Base-by-base conservation (phyloP, 2,329 filamentous ascomycete species). In the Exophiala alcalophila region DNA sequence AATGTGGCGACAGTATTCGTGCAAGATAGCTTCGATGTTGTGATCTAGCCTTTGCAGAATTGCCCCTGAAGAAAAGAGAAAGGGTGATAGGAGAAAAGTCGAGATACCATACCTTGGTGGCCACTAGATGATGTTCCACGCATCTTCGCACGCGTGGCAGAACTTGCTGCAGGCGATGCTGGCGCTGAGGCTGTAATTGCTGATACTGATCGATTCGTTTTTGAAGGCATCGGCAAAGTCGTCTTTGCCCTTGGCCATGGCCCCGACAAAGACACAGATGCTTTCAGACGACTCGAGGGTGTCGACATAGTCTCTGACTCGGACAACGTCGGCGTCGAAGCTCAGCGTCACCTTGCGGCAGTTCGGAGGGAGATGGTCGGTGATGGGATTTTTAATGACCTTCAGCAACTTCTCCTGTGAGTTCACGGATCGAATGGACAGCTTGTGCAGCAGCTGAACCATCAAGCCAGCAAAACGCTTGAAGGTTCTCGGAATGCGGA, bases 151-250 rank as follows among this genome's bases (percentile, higher is more conserved):
- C 27, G 91, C 92, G 68, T 98, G 92, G 69, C 92, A 97, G 74
- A 98, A 97, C 68, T 97, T 98, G 80, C 91, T 96, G 77, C 92
- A 98, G 29, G 92, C 91, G 50, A 98, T 92, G 72, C 91, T 97
- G 49, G 92, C 92, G 61, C 88, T 95, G 52, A 98, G 76, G 61
- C 90, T 95, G 76, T 86, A 98, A 68, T 96, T 95, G 76, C 91
- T 97, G 71, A 98, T 97, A 58, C 86, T 88, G 62, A 98, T 97
- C 61, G 94, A 87, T 70, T 98, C 92, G 62, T 97, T 91, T 60
- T 97, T 94, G 68, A 86, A 88, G 27, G 80, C 78, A 63, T 98
- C 92, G 53, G 92, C 92, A 64, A 98, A 98, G 67, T 87, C 91
- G 64, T 98, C 92, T 40, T 82, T 79, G 12, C 92, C 92, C 72